These are phyloP conservation scores for Vaccinium darrowii DNA, from an alignment of 148 eudicot genomes.

Conservation along the genomic window DNA sequence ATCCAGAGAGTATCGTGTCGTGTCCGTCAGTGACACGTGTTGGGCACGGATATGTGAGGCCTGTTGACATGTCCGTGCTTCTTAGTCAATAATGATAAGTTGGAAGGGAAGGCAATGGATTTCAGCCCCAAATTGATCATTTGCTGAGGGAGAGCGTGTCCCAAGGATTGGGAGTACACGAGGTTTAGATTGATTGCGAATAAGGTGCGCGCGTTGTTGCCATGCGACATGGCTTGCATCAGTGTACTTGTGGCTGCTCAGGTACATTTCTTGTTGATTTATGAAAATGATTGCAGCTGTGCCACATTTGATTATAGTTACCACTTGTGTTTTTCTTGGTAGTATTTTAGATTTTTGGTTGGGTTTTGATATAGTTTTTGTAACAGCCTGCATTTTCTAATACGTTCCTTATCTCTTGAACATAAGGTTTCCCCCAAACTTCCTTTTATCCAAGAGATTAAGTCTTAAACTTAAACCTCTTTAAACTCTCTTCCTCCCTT, in stretches of 20 bases:
- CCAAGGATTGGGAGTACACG: slow-evolving; percentile 90
- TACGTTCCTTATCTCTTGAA: no score
- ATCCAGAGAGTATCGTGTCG: no score
- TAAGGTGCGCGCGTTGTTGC: slow-evolving; percentile 81
- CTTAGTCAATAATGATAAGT: slow-evolving; percentile 50
- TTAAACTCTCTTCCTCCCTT: no score
- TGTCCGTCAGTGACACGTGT: no score
- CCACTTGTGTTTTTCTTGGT: neutral
- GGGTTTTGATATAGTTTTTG: neutral
- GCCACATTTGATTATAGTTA: neutral
- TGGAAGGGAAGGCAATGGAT: slow-evolving; percentile 92
- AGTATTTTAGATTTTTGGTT: no score
- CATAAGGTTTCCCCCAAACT: no score
- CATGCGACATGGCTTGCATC: slow-evolving; percentile 97
- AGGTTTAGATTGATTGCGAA: slow-evolving; percentile 69
- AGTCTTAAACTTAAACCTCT: no score
- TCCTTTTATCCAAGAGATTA: no score
- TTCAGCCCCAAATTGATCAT: slow-evolving; percentile 92
- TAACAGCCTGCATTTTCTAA: no score
- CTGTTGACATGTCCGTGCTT: no score
- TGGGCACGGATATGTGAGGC: no score
- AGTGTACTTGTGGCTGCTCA: slow-evolving; percentile 99
- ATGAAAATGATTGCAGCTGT: neutral
- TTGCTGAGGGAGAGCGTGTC: slow-evolving; percentile 94
- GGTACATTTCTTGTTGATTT: slow-evolving; percentile 41